Conservation (phyloP, 1,284 basidiomycete species). For the Pascua sp. region DNA sequence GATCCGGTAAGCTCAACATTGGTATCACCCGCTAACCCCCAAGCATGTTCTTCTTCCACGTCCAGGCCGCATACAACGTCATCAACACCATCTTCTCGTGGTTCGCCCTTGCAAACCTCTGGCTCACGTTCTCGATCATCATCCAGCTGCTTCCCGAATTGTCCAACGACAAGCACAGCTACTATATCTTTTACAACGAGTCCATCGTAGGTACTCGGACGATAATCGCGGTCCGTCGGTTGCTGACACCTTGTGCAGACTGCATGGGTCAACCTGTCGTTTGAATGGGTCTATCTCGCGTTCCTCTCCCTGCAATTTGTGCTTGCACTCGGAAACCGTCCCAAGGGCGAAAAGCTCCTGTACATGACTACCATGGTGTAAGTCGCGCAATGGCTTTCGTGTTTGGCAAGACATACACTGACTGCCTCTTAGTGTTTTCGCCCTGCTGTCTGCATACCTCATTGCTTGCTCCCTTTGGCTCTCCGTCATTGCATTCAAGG, state of each 20-base stretch:
- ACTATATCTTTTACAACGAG: constrained; percentile 64
- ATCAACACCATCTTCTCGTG: constrained; percentile 80
- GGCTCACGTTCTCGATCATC: constrained; percentile 94
- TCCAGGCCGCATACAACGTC: constrained; percentile 82
- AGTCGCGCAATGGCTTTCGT: constrained; percentile 1
- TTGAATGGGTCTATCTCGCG: constrained; percentile 84
- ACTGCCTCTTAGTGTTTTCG: constrained; percentile 62
- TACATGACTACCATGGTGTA: constrained; percentile 69
- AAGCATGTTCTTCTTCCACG: constrained; percentile 88
- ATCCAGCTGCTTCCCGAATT: constrained; percentile 73
- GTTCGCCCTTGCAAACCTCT: constrained; percentile 89
- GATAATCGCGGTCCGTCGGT: too few species aligned
- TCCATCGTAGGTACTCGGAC: constrained; percentile 58
- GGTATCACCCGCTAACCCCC: neutral
- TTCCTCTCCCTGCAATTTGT: constrained; percentile 85
- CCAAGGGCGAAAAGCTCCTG: constrained; percentile 83
- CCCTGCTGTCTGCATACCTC: constrained; percentile 72
- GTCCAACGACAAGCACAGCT: constrained; percentile 42
- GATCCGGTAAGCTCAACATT: constrained; percentile 52
- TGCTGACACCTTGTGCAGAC: too few species aligned
- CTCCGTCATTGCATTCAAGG: constrained; percentile 66
- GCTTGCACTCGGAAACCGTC: constrained; percentile 90
- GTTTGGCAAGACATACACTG: neutral
- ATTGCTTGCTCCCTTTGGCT: constrained; percentile 80
- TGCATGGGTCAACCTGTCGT: constrained; percentile 71